Evolutionary conservation across 352 stramenopile species (phyloP), one percentile per base, ranked within the genome.

Genomic region (Phytophthora syringae): DNA sequence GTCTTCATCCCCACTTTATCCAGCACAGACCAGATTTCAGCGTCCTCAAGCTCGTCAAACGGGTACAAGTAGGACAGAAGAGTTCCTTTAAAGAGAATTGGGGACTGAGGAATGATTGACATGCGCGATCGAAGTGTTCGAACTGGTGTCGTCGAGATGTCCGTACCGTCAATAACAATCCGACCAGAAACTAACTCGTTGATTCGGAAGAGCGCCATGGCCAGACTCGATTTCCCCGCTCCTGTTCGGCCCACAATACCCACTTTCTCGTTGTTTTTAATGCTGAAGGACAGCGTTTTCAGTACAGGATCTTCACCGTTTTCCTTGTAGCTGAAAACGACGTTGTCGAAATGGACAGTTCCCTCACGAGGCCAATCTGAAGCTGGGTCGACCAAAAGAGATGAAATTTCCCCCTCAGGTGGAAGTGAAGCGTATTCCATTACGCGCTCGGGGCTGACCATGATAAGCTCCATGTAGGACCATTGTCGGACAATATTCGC

Each of bases 51-150:
- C 40, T 90, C 62, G 32, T 76, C 58, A 55, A 95, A 97, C 15
- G 94, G 93, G 66, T 98, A 91, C 22, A 98, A 58, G 65, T 96
- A 97, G 40, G 71, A 82, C n/a, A 86, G 74, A 16, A 98, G 75
- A 7, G 77, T 84, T 13, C 92, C 95, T 27, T 85, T 91, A 74
- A 98, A 98, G 9, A 98, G 64, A 13, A 98, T 88, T 10, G 95
- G 93, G 24, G 97, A 70, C 54, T 88, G 79, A n/a, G 79, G 76
- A 39, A 86, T 86, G 67, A 88, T 86, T 2, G 80, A 82, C 53
- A 89, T 53, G 1, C 37, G 28, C 1, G 44, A 60, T 3, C 74
- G 67, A 20, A 83, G 58, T 7, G 27, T 70, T 12, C 58, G 50
- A 5, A 88, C 48, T 3, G 64, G 57, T 0, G 85, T 7, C 1